Evolutionary conservation across 2,329 filamentous ascomycete species (phyloP).

Genomic region (Beauveria asiatica): DNA sequence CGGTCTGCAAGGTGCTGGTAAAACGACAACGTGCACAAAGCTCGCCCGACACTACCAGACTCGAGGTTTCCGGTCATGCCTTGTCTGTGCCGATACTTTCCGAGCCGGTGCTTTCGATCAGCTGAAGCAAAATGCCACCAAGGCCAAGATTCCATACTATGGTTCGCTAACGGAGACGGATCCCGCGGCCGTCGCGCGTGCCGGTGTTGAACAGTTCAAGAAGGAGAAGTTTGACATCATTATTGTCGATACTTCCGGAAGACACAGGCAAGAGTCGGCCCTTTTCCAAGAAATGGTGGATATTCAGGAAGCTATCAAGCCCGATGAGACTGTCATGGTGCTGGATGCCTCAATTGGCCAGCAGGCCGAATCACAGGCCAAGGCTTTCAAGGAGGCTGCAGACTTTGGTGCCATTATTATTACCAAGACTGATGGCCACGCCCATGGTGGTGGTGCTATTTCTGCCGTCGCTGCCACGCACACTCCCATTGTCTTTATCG

Average conservation of each 20-base stretch:
- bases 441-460: slow-evolving; percentile 91
- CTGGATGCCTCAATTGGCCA: slow-evolving; percentile 95
- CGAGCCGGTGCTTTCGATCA: slow-evolving; percentile 97
- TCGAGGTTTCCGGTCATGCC: slow-evolving; percentile 81
- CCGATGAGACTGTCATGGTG: slow-evolving; percentile 98
- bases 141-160: slow-evolving; percentile 98
- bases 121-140: slow-evolving; percentile 96
- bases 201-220: slow-evolving; percentile 97
- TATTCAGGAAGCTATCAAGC: slow-evolving; percentile 77
- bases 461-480: slow-evolving; percentile 94
- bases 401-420: slow-evolving; percentile 98
- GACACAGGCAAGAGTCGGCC: slow-evolving; percentile 89
- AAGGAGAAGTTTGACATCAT: slow-evolving; percentile 98
- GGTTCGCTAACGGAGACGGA: slow-evolving; percentile 95
- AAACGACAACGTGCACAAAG: slow-evolving; percentile 98
- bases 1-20: slow-evolving; percentile 92
- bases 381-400: slow-evolving; percentile 94
- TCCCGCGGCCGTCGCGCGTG: slow-evolving; percentile 83
- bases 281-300: slow-evolving; percentile 97
- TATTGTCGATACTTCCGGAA: slow-evolving; percentile 93
- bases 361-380: slow-evolving; percentile 85
- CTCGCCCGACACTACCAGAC: slow-evolving; percentile 91
- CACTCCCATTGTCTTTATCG: slow-evolving; percentile 95
- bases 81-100: slow-evolving; percentile 98
- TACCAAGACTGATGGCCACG: slow-evolving; percentile 95